Evolutionary conservation across 2,329 filamentous ascomycete genomes (phyloP).

Genomic region (Mycosphaerella sp.): DNA sequence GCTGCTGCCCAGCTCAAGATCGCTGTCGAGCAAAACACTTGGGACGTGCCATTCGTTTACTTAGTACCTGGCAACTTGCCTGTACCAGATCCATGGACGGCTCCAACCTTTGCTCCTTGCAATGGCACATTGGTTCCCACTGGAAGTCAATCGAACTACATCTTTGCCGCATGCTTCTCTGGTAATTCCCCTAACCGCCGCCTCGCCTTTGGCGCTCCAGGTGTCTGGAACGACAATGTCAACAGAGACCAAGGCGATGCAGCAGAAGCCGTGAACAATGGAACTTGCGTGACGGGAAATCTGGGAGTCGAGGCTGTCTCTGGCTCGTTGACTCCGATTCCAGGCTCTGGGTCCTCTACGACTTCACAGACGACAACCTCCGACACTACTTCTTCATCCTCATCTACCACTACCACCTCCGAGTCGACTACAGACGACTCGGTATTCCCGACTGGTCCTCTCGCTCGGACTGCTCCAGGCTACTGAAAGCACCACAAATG

Average conservation of each 20-base stretch:
- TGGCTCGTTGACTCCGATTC: neutral
- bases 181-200: slow-evolving; percentile 1
- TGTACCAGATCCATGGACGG: slow-evolving; percentile 3
- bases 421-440: too few species aligned
- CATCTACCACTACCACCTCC: neutral
- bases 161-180: slow-evolving; percentile 1
- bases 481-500: too few species aligned
- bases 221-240: neutral
- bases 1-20: slow-evolving; percentile 4
- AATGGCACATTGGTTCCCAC: neutral
- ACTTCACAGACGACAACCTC: neutral
- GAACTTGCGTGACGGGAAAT: slow-evolving; percentile 1
- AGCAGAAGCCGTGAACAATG: slow-evolving; percentile 1
- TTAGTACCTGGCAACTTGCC: neutral
- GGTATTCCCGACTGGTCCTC: too few species aligned
- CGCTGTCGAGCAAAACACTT: slow-evolving; percentile 4
- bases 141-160: neutral
- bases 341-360: neutral
- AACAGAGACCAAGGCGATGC: neutral
- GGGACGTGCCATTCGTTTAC: slow-evolving; percentile 2
- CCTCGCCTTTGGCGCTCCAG: slow-evolving; percentile 3
- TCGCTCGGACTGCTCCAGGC: too few species aligned
- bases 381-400: neutral
- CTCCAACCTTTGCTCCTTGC: slow-evolving; percentile 4
- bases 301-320: slow-evolving; percentile 2